Conservation (phyloP, 2,329 filamentous ascomycete species). For the Periconia sp. region DNA sequence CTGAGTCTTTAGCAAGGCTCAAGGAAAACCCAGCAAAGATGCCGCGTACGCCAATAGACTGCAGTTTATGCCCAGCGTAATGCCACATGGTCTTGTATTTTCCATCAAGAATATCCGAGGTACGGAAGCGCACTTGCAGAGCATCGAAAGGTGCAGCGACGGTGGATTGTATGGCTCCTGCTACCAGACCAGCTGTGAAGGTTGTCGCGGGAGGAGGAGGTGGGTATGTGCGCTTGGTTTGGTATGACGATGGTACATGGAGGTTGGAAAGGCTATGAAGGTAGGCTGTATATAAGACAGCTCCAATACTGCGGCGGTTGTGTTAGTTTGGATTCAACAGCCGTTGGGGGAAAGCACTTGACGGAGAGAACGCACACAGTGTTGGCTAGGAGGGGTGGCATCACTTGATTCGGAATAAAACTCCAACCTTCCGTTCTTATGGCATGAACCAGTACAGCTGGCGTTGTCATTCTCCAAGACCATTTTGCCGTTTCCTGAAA, state of each 20-base stretch:
- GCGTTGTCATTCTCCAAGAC: conserved; percentile 68
- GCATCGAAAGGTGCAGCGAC: conserved; percentile 76
- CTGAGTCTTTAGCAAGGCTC: conserved; percentile 68
- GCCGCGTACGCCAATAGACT: conserved; percentile 71
- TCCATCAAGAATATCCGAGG: conserved; percentile 60
- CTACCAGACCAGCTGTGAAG: conserved; percentile 69
- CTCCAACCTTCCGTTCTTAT: conserved; percentile 71
- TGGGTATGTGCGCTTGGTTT: conserved; percentile 67
- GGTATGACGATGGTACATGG: conserved; percentile 65
- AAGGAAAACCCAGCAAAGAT: conserved; percentile 75
- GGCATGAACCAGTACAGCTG: conserved; percentile 68
- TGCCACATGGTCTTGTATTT: conserved; percentile 71
- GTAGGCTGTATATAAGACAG: conserved; percentile 75
- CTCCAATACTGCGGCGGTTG: conserved; percentile 59
- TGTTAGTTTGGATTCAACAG: neutral
- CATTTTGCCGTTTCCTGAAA: conserved; percentile 52
- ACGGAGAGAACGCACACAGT: conserved; percentile 52
- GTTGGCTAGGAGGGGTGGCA: conserved; percentile 75
- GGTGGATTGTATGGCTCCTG: conserved; percentile 69
- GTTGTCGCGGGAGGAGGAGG: conserved; percentile 65
- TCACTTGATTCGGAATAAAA: conserved; percentile 74
- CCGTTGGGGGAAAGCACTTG: conserved; percentile 23
- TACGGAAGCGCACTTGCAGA: conserved; percentile 72
- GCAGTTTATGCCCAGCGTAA: conserved; percentile 66
- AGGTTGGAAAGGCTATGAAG: conserved; percentile 67